Base-by-base conservation (phyloP, 306 rosid species). In the Quercus agrifolia region DNA sequence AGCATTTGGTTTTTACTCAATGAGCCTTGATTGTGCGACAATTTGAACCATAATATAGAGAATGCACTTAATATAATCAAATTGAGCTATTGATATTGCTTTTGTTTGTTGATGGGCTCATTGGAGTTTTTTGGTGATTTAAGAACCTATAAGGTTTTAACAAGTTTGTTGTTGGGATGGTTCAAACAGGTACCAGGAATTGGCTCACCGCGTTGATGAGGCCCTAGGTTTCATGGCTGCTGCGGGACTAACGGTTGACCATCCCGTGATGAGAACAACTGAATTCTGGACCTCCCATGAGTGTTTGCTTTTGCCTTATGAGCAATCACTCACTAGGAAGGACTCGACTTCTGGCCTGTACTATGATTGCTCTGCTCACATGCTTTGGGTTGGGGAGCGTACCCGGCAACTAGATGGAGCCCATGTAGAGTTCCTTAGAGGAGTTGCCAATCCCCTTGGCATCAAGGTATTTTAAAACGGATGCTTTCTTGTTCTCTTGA, bases 241-340 rank as follows among this genome's bases (percentile, higher is more conserved):
- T 25, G 90, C 93, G 1, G 96, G 96, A 33, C 92, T 91, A 64
- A 91, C 96, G 1, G 38, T 83, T 71, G 96, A 91, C 72, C 90
- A 89, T 76, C 93, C 96, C 28, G 38, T 88, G 57, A 89, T 89
- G 92, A 86, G 82, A 20, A 83, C 90, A 41, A 91, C 96, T 19
- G 96, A 91, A 31, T 91, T 91, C 84, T 91, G 96, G 96, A 91
- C 96, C n/a, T 89, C 93, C 21, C 96, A 91, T 54, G 96, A 91
- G 83, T 91, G 96, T 83, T 78, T 91, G 79, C 91, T 64, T 75
- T 85, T 91, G 84, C 92, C 96, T 46, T 91, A 91, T 59, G 96
- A 91, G 80, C 92, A 91, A 78, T 62, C 96, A 9, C 85, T 91
- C 77, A 89, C 96, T 27, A 89, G 93, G 80, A 68, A 72, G 75